Conservation (phyloP, 2,329 filamentous ascomycete species). For the Fusarium sp. region DNA sequence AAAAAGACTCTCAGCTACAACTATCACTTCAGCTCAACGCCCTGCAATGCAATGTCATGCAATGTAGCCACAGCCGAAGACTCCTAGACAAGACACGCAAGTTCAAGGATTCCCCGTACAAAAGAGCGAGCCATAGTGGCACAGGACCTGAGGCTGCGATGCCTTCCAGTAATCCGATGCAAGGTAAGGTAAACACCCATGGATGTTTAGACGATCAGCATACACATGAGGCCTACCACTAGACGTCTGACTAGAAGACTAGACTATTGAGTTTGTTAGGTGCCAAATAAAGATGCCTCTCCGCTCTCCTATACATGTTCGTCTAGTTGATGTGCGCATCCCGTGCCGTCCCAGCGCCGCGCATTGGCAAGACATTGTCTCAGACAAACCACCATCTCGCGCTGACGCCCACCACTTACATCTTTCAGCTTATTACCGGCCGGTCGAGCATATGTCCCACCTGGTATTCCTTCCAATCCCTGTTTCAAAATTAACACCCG, state of each 20-base stretch:
- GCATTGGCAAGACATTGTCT: constrained; percentile 42
- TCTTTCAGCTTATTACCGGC: constrained; percentile 12
- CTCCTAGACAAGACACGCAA: constrained; percentile 13
- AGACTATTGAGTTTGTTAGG: neutral
- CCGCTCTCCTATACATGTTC: neutral
- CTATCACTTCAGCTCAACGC: constrained; percentile 15
- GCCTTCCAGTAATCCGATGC: neutral
- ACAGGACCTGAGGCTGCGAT: neutral
- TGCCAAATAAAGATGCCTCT: neutral
- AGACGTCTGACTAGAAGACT: neutral
- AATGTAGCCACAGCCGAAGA: constrained; percentile 16
- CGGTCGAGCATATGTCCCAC: constrained; percentile 28
- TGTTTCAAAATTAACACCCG: constrained; percentile 22
- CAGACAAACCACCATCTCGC: constrained; percentile 36
- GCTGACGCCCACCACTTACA: constrained; percentile 11
- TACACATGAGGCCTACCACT: constrained; percentile 29
- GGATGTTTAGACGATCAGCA: constrained; percentile 11
- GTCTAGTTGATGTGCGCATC: constrained; percentile 17
- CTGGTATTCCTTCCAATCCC: constrained; percentile 18
- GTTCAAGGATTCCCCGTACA: constrained; percentile 20
- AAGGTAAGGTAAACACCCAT: neutral
- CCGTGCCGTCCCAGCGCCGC: constrained; percentile 42
- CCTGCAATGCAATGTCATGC: constrained; percentile 10
- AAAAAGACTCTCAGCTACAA: neutral
- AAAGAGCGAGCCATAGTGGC: constrained; percentile 14